Evolutionary conservation across 257 asterid species (phyloP), one percentile per base, ranked within the genome.

Genomic region (Eustoma russellianum): DNA sequence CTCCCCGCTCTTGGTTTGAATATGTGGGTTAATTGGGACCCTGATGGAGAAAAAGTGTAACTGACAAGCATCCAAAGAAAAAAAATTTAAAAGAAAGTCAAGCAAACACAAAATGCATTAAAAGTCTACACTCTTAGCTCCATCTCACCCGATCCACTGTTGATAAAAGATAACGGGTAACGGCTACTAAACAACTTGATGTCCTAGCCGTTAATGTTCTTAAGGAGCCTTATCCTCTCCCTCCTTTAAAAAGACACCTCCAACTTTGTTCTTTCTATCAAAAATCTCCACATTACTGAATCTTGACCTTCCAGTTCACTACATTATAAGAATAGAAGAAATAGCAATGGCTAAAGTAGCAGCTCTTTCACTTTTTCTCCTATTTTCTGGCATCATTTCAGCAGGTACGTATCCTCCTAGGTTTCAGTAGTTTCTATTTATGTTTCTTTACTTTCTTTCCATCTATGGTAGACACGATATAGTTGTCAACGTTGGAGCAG

Each of bases 331-430:
- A 24, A 24, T 24, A 24, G 30, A 24, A 24, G 30, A 16, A 15
- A 17, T 41, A 51, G 17, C 48, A 0, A 79, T 79, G 82, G 76
- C 71, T 58, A 79, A 73, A 38, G 43, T 38, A 73, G 54, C 60
- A 41, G 28, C 15, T 35, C 13, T 54, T 38, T 9, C 70, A 5
- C 45, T 62, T 56, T 17, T 62, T 13, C n/a, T 72, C 56, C 41
- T 64, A 16, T 58, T 66, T 18, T 13, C 55, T 56, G 60, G 57
- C 54, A 59, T 52, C 63, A 48, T 62, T 61, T 70, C 72, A 70
- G 80, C 72, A 70, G 80, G 86, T 72, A 50, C 2, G 41, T 17
- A 7, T 64, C 28, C 19, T 33, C 18, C 12, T 50, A 17, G 16
- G 7, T 55, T 59, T 49, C 19, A 6, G 8, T 40, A 40, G 18